phyloP scores from a whole-genome alignment of 2,329 filamentous ascomycete genomes.

The Aspergillus neotritici region DNA sequence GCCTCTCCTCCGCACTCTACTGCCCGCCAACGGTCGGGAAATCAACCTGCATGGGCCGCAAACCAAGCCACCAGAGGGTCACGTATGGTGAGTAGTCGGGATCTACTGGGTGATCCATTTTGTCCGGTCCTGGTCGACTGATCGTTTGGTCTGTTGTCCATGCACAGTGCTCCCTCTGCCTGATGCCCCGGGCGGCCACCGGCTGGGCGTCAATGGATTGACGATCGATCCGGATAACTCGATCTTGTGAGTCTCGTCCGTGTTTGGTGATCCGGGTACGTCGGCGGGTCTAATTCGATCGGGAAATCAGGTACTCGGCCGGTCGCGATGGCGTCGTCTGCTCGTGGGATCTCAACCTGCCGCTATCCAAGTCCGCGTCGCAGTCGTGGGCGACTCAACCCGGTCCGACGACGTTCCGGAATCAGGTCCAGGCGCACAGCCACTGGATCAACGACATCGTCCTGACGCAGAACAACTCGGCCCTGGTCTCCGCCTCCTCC shows the following conservation, averaged over 20 bases:
- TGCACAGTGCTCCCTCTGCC: constrained; percentile 63
- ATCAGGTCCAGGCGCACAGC: constrained; percentile 74
- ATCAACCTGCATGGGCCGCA: constrained; percentile 55
- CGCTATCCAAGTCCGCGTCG: constrained; percentile 29
- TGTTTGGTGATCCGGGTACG: neutral
- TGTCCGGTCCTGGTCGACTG: constrained; percentile 1
- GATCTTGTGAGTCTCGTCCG: constrained; percentile 66
- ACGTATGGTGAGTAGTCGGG: constrained; percentile 56
- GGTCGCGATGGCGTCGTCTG: constrained; percentile 94
- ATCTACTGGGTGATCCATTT: neutral
- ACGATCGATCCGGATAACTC: constrained; percentile 77
- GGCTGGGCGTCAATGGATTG: constrained; percentile 90
- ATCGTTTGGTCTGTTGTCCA: constrained; percentile 2
- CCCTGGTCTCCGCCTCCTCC: constrained; percentile 84
- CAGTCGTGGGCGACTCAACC: constrained; percentile 19
- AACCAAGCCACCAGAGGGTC: constrained; percentile 61
- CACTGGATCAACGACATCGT: constrained; percentile 95
- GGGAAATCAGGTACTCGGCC: constrained; percentile 70
- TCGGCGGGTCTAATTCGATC: neutral
- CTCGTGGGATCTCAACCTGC: constrained; percentile 70
- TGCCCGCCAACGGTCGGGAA: constrained; percentile 15
- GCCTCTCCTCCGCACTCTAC: constrained; percentile 14
- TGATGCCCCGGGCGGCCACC: constrained; percentile 74
- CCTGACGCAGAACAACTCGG: constrained; percentile 69
- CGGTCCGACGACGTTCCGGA: constrained; percentile 50